Percentiles rank a stretch among this genome's conserved stretches.
Evolutionary conservation across 805 yeast species (phyloP).

Genomic region (Kuraishia ogatae): DNA sequence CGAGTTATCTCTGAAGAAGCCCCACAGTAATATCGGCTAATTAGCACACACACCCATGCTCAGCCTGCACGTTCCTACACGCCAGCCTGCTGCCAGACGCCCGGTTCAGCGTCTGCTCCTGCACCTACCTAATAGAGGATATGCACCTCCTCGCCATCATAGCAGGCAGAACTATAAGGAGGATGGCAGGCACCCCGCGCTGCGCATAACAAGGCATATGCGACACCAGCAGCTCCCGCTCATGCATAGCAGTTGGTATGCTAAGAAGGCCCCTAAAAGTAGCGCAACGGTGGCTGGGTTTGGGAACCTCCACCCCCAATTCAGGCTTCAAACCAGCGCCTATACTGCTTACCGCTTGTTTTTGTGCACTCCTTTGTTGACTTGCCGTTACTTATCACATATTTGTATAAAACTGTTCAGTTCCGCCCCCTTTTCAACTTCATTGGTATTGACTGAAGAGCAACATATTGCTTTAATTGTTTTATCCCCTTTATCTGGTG

Average conservation of each 20-base stretch:
- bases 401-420: background rate
- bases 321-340: background rate
- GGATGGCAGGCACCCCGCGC: background rate
- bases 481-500: too few relatives aligned
- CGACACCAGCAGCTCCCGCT: background rate
- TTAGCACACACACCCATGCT: too few relatives aligned
- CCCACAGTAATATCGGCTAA: too few relatives aligned
- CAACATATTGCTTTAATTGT: too few relatives aligned
- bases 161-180: background rate
- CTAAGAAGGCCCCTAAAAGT: background rate
- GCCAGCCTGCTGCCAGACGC: background rate
- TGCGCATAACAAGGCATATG: background rate
- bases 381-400: background rate
- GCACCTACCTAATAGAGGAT: background rate
- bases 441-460: too few relatives aligned
- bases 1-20: too few relatives aligned
- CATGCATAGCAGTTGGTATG: background rate
- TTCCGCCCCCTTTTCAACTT: too few relatives aligned
- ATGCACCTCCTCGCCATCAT: background rate
- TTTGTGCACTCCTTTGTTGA: background rate
- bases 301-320: background rate
- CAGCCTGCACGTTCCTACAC: background rate
- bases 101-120: background rate
- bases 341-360: background rate
- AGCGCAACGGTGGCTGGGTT: background rate